These are phyloP conservation scores for Vicia sativa DNA, from an alignment of 306 rosid genomes.

Conservation along the genomic window DNA sequence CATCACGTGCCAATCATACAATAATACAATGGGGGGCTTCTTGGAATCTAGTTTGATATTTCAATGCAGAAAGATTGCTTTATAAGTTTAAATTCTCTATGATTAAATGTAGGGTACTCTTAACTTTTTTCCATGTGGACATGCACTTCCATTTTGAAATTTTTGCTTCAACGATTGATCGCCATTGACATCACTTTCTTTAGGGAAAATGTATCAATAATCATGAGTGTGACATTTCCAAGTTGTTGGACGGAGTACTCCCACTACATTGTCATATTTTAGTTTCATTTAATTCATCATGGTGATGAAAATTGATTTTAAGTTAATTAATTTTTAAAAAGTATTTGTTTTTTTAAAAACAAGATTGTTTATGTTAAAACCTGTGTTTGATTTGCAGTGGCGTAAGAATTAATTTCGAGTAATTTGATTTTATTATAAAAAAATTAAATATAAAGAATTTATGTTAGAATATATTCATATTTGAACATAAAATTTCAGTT, in stretches of 20 bases:
- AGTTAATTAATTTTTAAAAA: too few species aligned
- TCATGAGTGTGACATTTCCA: constrained; percentile 36
- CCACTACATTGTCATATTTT: not conserved
- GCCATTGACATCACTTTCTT: constrained; percentile 32
- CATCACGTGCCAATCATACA: constrained; percentile 46
- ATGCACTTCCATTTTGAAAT: constrained; percentile 36
- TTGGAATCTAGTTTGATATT: constrained; percentile 45
- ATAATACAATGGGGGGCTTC: constrained; percentile 33
- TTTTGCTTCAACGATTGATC: constrained; percentile 41
- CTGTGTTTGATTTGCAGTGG: too few species aligned
- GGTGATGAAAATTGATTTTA: too few species aligned
- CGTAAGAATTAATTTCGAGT: too few species aligned
- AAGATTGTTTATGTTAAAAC: too few species aligned
- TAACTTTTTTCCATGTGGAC: constrained; percentile 71
- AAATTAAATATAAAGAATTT: too few species aligned
- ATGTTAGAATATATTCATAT: too few species aligned
- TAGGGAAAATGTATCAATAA: constrained; percentile 23
- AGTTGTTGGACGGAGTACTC: not conserved
- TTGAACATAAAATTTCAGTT: too few species aligned
- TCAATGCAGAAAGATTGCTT: constrained; percentile 47
- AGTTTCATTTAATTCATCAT: not conserved
- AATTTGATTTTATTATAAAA: too few species aligned
- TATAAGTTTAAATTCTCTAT: constrained; percentile 45
- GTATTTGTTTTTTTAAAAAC: too few species aligned
- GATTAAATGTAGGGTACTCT: constrained; percentile 40